These are phyloP conservation scores for Cladosporium sp. DNA, from an alignment of 2,329 filamentous ascomycete species.

Conservation along the genomic window DNA sequence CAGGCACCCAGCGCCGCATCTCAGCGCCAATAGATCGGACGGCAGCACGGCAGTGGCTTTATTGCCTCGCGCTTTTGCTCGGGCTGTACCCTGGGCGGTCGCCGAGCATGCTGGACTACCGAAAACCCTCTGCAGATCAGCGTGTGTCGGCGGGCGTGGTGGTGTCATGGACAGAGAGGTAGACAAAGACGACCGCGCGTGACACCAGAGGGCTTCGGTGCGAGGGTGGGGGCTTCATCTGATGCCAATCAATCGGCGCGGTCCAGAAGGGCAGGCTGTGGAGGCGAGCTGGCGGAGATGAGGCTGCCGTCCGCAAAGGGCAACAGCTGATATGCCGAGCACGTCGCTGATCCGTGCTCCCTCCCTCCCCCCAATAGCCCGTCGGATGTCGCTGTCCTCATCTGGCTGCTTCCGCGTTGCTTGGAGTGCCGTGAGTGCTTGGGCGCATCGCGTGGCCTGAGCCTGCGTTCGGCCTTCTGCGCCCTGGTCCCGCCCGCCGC, in stretches of 20 bases:
- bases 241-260: neutral
- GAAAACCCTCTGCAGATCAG: too few relatives aligned
- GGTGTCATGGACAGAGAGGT: neutral
- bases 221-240: slow-evolving; percentile 7
- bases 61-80: slow-evolving; percentile 1
- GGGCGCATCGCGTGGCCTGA: too few relatives aligned
- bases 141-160: neutral
- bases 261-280: slow-evolving; percentile 5
- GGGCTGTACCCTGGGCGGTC: neutral
- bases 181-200: too few relatives aligned
- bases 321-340: neutral
- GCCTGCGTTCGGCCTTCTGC: too few relatives aligned
- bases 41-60: slow-evolving; percentile 10
- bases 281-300: slow-evolving; percentile 10
- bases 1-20: slow-evolving; percentile 1
- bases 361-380: neutral
- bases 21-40: slow-evolving; percentile 4
- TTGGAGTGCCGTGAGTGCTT: neutral
- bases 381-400: neutral
- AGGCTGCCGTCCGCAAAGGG: neutral
- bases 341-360: too few relatives aligned
- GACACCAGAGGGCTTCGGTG: neutral
- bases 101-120: too few relatives aligned
- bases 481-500: neutral
- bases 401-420: slow-evolving; percentile 4